These are phyloP conservation scores for Cokeromyces recurvatus DNA, from an alignment of 371 early-diverging fungal genomes.

Conservation along the genomic window DNA sequence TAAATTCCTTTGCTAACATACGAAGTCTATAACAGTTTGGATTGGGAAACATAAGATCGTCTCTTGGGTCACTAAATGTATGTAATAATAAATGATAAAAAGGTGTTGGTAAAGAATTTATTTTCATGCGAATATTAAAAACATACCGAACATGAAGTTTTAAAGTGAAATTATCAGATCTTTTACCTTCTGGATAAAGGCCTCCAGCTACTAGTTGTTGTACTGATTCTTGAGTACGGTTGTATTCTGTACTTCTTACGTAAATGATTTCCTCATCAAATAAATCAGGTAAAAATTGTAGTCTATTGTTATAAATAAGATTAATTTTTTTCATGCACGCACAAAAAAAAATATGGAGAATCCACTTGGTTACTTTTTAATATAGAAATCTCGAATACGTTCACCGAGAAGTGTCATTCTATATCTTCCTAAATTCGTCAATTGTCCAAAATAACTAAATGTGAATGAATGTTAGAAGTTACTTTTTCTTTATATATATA, in stretches of 20 bases:
- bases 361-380: conserved; percentile 42
- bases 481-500: too few species aligned
- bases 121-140: neutral
- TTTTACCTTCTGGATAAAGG: conserved; percentile 52
- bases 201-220: conserved; percentile 65
- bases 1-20: conserved; percentile 31
- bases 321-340: too few species aligned
- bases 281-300: conserved; percentile 36
- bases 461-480: neutral
- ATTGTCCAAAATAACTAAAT: conserved; percentile 66
- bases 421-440: conserved; percentile 69
- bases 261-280: conserved; percentile 44
- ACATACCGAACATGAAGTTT: conserved; percentile 40
- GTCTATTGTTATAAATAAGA: conserved; percentile 11
- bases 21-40: conserved; percentile 38
- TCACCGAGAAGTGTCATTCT: conserved; percentile 57
- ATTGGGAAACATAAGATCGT: conserved; percentile 44
- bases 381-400: conserved; percentile 61
- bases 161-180: conserved; percentile 21
- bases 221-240: conserved; percentile 71
- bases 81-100: too few species aligned
- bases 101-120: neutral
- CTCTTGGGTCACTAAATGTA: conserved; percentile 29
- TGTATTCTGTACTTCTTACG: conserved; percentile 65
- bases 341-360: conserved; percentile 1